Base-by-base conservation (phyloP, 441 rosid species). In the Pelargonium fulgidum region DNA sequence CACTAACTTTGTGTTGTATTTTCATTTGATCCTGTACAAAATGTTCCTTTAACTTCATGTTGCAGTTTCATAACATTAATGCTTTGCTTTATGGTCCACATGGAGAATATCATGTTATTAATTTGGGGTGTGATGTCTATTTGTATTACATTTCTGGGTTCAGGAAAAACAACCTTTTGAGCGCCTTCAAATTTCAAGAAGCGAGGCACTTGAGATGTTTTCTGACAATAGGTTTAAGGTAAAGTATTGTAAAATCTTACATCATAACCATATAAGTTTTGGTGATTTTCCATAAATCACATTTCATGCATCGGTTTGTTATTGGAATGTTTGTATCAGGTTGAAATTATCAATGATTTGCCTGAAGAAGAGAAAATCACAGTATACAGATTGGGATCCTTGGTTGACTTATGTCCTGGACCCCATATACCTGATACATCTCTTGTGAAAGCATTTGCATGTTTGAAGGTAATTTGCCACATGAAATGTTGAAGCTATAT, bases 351-450 rank as follows among this genome's bases (percentile, higher is more conserved):
- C 79, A 86, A 77, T 2, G 96, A 82, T 52, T 88, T 95, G 78
- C 92, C 97, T 70, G 88, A 78, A 1, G 97, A 90, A 81, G 86
- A 90, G 76, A 90, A 96, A 68, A 90, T 92, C 75, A 92, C 98
- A 4, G 97, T 95, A 47, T 95, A 92, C 78, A 83, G 99, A 81
- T 95, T 98, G 68, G 99, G 99, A 17, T 96, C 97, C 54, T 77
- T 92, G 83, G 92, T 91, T 48, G 99, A 93, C 81, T 78, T 93
- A 71, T 93, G 99, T 75, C 99, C 97, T 75, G 97, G 99, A 61
- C 99, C 99, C 66, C 99, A 95, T 80, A 95, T 95, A 80, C 99
- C 99, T 36, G 90, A 86, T 72, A 92, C 99, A 65, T 90, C 99
- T 22, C 90, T 89, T 76, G 98, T 85, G 59, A 92, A 95, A 85